Base-by-base conservation (phyloP, 805 yeast species). In the Ogataea polymorpha region DNA sequence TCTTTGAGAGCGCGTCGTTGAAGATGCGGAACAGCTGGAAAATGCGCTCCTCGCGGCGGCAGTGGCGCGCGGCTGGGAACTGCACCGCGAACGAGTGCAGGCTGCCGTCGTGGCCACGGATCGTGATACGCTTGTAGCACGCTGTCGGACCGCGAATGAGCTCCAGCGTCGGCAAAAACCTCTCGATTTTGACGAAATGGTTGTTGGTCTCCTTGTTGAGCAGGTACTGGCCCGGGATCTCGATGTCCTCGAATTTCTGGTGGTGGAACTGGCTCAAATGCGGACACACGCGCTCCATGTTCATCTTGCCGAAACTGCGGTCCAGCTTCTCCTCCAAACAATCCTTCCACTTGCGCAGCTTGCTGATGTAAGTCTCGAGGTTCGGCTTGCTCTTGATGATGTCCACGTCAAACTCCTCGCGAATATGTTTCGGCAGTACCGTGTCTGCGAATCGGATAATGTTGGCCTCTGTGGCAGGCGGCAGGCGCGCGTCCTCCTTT, bases 241-340 rank as follows among this genome's bases (percentile, higher is more conserved):
- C 99, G 44, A 93, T 87, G 36, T 93, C 99, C 61, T 93, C 99
- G 59, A 93, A 93, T 65, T 89, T 91, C 62, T 93, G 98, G 61
- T 93, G 96, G 65, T 93, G 99, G 78, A 95, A 93, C 59, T 90
- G 96, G 59, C 95, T 84, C 62, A 93, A 71, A 54, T 91, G 98
- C 12, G 98, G 96, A 55, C 97, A 89, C 48, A 93, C 72, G 42
- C 89, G 80, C 64, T 93, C 99, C 48, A 93, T 65, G 52, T 89
- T 85, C 36, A 89, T 85, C 52, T 79, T 77, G 21, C 81, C 77
- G 42, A 88, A 82, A 44, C 95, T 75, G 49, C 96, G 74, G 60
- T 93, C 98, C 45, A 93, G 72, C 58, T 86, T 89, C 53, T 86
- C 96, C 61, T 93, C 98, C 45, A 93, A 70, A 32, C 96, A 72